Conservation (phyloP, 2,329 filamentous ascomycete genomes). For the Trichoderma sp. region DNA sequence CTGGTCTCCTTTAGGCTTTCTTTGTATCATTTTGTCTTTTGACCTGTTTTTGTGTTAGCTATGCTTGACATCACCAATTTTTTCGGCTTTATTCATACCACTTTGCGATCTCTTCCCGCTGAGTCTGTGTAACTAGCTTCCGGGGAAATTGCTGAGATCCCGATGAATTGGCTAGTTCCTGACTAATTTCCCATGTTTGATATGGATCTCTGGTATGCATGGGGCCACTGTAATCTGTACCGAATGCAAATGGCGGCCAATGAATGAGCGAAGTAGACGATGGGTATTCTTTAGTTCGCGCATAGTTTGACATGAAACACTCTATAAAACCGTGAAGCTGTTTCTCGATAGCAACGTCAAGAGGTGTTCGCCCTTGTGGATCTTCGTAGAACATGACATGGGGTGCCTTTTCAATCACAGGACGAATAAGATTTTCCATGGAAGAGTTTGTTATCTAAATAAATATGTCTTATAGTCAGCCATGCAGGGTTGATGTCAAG, state of each 20-base stretch:
- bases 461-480: background rate
- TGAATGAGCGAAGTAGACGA: background rate
- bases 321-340: constrained; percentile 2
- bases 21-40: background rate
- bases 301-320: background rate
- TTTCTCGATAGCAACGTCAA: background rate
- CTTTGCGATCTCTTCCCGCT: background rate
- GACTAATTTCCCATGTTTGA: background rate
- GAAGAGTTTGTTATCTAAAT: background rate
- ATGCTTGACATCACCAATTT: background rate
- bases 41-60: background rate
- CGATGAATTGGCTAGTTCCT: background rate
- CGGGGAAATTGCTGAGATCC: background rate
- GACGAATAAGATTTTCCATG: background rate
- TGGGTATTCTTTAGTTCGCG: background rate
- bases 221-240: background rate
- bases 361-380: background rate
- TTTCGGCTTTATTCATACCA: background rate
- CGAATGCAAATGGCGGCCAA: background rate
- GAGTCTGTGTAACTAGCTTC: background rate
- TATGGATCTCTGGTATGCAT: background rate
- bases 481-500: background rate
- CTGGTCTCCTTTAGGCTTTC: background rate
- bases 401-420: background rate
- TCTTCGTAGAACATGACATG: background rate